Evolutionary conservation across 2,329 filamentous ascomycete genomes (phyloP).

Genomic region (Ceratocystis eucalypticola): DNA sequence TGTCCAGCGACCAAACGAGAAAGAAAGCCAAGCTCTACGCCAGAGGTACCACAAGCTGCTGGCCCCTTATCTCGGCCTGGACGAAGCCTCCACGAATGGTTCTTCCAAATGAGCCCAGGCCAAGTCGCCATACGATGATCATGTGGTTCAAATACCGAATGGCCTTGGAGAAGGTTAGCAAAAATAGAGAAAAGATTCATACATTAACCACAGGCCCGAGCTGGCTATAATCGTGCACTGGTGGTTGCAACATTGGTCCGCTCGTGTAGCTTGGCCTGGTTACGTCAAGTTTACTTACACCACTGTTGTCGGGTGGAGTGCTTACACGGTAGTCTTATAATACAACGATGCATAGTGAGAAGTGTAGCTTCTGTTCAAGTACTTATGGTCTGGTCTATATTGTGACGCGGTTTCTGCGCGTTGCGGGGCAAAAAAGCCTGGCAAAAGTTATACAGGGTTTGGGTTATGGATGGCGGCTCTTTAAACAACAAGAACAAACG

Average conservation of each 20-base stretch:
- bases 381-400: background rate
- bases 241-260: background rate
- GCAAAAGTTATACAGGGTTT: background rate
- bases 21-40: slow-evolving; percentile 35
- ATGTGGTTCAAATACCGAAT: background rate
- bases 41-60: slow-evolving; percentile 28
- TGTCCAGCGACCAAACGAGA: slow-evolving; percentile 29
- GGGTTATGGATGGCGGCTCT: background rate
- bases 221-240: background rate
- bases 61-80: slow-evolving; percentile 25
- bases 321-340: too few relatives aligned
- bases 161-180: background rate
- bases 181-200: background rate
- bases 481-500: background rate
- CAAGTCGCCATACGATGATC: background rate
- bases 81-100: slow-evolving; percentile 22
- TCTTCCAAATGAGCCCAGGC: background rate
- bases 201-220: background rate
- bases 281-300: too few relatives aligned
- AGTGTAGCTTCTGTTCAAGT: background rate
- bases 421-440: slow-evolving; percentile 9
- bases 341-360: background rate
- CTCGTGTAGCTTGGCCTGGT: background rate
- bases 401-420: slow-evolving; percentile 1
- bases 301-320: too few relatives aligned